Conservation (phyloP, 2,329 filamentous ascomycete species). For the Trichoderma atroviride region DNA sequence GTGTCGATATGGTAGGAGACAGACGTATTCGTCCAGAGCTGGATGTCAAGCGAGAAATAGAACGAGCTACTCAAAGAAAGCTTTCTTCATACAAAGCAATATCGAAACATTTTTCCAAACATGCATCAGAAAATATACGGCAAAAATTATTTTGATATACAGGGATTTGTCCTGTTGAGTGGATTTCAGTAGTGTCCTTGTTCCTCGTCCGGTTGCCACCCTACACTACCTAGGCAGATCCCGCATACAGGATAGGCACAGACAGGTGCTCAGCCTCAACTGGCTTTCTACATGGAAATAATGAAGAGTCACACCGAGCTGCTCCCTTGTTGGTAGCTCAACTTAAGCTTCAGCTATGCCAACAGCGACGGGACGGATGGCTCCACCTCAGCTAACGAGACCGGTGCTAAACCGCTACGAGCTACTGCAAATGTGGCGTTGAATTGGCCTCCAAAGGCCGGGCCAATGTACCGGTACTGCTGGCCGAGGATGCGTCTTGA, state of each 20-base stretch:
- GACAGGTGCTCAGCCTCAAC: neutral
- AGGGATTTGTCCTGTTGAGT: neutral
- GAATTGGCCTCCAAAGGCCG: neutral
- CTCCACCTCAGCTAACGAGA: slow-evolving; percentile 7
- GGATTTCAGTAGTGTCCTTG: neutral
- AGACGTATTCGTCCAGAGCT: neutral
- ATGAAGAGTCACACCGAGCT: neutral
- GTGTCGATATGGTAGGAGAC: neutral
- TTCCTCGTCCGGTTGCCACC: neutral
- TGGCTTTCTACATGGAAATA: neutral
- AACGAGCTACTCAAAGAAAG: neutral
- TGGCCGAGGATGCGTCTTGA: neutral
- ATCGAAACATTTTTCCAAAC: neutral
- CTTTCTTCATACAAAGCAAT: neutral
- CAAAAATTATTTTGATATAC: neutral
- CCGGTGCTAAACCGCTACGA: neutral
- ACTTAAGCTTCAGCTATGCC: slow-evolving; percentile 18
- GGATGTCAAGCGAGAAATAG: neutral
- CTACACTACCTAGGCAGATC: neutral
- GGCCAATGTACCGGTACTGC: neutral
- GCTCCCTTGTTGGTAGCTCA: neutral
- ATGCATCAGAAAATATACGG: neutral
- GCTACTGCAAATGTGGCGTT: neutral
- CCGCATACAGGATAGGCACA: neutral
- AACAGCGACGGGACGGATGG: slow-evolving; percentile 11